phyloP scores from a whole-genome alignment of 306 rosid species.

The apple (Malus domestica) region DNA sequence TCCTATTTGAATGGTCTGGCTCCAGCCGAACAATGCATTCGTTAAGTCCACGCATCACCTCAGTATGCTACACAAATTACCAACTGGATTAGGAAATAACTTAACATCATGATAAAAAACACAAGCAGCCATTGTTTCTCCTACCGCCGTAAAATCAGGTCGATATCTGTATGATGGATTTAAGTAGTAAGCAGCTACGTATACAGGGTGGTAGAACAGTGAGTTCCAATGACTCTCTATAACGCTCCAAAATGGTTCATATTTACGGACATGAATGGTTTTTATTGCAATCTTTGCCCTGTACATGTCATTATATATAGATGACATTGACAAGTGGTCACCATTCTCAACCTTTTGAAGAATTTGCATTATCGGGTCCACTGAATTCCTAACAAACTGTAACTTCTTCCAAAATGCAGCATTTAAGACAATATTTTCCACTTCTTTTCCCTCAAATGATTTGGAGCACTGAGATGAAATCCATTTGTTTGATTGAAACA shows the following conservation, averaged over 20 bases:
- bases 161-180: conserved; percentile 85
- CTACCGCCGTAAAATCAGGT: conserved; percentile 74
- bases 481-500: conserved; percentile 89
- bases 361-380: conserved; percentile 74
- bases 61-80: conserved; percentile 57
- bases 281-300: conserved; percentile 77
- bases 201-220: conserved; percentile 73
- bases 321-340: conserved; percentile 70
- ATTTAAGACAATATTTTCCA: conserved; percentile 60
- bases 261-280: conserved; percentile 59
- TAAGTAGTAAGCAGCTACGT: conserved; percentile 85
- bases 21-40: conserved; percentile 86
- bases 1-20: conserved; percentile 63
- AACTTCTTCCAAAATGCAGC: conserved; percentile 81
- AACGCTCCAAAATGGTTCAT: conserved; percentile 80
- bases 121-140: conserved; percentile 23
- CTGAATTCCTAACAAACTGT: conserved; percentile 59
- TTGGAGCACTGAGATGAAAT: conserved; percentile 60
- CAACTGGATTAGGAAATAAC: conserved; percentile 30
- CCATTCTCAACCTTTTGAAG: conserved; percentile 63
- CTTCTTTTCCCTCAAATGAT: conserved; percentile 70
- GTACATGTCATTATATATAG: conserved; percentile 66
- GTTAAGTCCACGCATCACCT: conserved; percentile 77
- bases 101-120: conserved; percentile 11
- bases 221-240: conserved; percentile 76